Conservation (phyloP, 192 early-diverging fungal genomes). For the Mortierella alpina region DNA sequence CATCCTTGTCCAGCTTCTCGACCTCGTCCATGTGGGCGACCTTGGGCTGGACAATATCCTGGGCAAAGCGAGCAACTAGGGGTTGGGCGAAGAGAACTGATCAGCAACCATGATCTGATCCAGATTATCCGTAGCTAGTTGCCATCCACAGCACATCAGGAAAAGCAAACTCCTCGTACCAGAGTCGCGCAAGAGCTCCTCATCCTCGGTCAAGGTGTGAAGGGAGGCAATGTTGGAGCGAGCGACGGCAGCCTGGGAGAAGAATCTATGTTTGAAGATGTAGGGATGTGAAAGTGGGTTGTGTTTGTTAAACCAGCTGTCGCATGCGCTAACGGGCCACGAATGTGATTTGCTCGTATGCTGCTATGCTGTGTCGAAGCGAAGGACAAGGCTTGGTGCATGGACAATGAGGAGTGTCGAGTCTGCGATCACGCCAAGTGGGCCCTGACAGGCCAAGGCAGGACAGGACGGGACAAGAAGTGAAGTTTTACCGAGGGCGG, state of each 20-base stretch:
- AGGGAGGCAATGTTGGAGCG: constrained; percentile 70
- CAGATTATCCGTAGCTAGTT: too few species aligned
- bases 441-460: neutral
- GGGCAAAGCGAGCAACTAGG: constrained; percentile 86
- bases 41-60: constrained; percentile 85
- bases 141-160: neutral
- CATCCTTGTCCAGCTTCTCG: constrained; percentile 81
- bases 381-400: too few species aligned
- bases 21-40: constrained; percentile 92
- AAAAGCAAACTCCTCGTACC: constrained; percentile 55
- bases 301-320: neutral
- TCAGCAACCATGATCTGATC: neutral
- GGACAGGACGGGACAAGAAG: neutral
- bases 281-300: neutral
- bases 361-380: too few species aligned
- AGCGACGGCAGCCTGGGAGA: constrained; percentile 59
- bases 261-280: constrained; percentile 51
- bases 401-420: neutral
- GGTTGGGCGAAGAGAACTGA: neutral
- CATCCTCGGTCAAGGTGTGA: constrained; percentile 88
- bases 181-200: constrained; percentile 84
- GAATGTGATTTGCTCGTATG: neutral
- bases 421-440: neutral
- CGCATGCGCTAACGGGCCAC: neutral
- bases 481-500: constrained; percentile 37